These are phyloP conservation scores for Kodamaea anthophila DNA, from an alignment of 1,139 yeast species.

Conservation along the genomic window DNA sequence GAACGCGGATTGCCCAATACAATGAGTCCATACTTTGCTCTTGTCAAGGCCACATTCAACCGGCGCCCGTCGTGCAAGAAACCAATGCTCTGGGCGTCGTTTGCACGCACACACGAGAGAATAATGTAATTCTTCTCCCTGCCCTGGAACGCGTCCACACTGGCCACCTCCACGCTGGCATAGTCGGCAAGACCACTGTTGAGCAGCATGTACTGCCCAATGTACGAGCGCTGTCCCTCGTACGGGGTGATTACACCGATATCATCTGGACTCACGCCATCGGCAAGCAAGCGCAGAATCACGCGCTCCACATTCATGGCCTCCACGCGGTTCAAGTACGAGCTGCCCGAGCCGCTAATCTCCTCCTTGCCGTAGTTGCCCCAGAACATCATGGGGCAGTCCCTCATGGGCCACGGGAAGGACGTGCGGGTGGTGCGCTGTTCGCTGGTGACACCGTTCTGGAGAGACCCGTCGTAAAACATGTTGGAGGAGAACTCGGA, in stretches of 20 bases:
- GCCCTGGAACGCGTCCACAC: constrained; percentile 96
- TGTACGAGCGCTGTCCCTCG: constrained; percentile 86
- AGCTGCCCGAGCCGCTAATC: constrained; percentile 73
- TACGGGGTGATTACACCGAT: constrained; percentile 94
- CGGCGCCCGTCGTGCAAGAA: constrained; percentile 87
- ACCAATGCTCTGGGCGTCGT: constrained; percentile 77
- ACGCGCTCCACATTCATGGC: constrained; percentile 86
- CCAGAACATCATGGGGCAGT: constrained; percentile 94
- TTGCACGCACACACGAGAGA: constrained; percentile 86
- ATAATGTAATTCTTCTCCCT: constrained; percentile 90
- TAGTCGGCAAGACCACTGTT: constrained; percentile 59
- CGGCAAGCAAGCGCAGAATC: constrained; percentile 65
- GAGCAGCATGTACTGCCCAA: constrained; percentile 71
- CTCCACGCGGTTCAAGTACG: constrained; percentile 83
- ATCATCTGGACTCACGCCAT: constrained; percentile 75
- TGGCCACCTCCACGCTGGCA: constrained; percentile 75
- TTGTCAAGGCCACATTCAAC: constrained; percentile 84
- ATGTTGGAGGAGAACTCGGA: constrained; percentile 86
- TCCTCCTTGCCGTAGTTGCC: constrained; percentile 87
- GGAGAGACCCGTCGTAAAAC: constrained; percentile 90
- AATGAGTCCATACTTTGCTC: constrained; percentile 82
- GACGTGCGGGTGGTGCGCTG: constrained; percentile 54
- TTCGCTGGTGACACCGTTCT: constrained; percentile 80
- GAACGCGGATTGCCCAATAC: constrained; percentile 83
- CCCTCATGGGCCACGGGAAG: constrained; percentile 87